Percentiles rank a stretch among this genome's conserved stretches.
Evolutionary conservation across 176 grass and related monocot genomes (phyloP).

Genomic region (Coix lacrymajobi): DNA sequence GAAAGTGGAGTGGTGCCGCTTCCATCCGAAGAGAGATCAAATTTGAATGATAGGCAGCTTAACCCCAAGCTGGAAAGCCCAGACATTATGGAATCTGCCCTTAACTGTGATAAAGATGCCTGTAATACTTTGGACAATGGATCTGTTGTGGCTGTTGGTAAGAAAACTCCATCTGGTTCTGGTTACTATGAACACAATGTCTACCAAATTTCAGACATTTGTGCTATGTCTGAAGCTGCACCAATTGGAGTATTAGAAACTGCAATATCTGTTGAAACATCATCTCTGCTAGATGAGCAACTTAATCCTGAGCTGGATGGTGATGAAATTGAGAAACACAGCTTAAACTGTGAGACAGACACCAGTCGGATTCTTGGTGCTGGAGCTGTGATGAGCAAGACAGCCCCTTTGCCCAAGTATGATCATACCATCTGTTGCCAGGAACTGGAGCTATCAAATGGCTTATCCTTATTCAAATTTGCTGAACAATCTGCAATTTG

Average conservation of each 20-base stretch:
- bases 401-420: neutral
- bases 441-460: neutral
- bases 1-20: neutral
- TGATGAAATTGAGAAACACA: neutral
- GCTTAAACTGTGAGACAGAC: neutral
- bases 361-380: neutral
- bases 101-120: neutral
- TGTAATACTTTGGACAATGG: neutral
- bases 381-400: neutral
- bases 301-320: neutral
- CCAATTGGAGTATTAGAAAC: neutral
- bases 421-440: neutral
- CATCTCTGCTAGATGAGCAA: neutral
- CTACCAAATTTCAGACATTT: too few relatives aligned
- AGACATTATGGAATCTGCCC: neutral
- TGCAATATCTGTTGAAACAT: neutral
- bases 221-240: neutral
- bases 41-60: neutral
- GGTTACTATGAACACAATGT: neutral
- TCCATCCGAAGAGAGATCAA: neutral
- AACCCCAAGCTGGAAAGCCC: neutral
- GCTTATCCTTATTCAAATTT: neutral
- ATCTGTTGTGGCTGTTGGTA: neutral
- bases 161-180: neutral
- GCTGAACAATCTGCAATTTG: constrained; percentile 3